Conservation (phyloP, 345 rosid species). For the Clarkia xantiana region DNA sequence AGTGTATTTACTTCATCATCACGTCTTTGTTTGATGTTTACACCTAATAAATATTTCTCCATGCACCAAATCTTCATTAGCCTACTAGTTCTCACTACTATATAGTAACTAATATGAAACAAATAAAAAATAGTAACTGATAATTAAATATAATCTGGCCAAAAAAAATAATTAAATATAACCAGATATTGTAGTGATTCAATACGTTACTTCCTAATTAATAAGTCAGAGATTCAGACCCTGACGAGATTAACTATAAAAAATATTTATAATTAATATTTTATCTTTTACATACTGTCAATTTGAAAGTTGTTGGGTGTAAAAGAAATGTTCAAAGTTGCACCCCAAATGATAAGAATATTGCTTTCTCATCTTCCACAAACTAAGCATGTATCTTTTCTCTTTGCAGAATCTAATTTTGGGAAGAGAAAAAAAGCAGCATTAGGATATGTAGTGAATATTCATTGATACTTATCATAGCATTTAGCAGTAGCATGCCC, state of each 20-base stretch:
- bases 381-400: slow-evolving; percentile 1
- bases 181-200: no score
- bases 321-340: background rate
- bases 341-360: slow-evolving; percentile 1
- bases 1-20: background rate
- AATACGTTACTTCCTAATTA: no score
- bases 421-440: background rate
- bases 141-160: no score
- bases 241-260: no score
- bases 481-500: no score
- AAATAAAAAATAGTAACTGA: no score
- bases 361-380: slow-evolving; percentile 2
- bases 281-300: background rate
- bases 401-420: background rate
- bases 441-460: background rate
- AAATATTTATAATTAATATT: no score
- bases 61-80: background rate
- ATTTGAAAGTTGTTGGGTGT: background rate
- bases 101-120: no score
- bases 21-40: background rate
- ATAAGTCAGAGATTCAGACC: no score
- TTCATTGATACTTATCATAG: no score
- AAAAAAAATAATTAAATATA: no score
- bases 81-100: no score
- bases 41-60: background rate